phyloP scores from a whole-genome alignment of 1,284 basidiomycete genomes.

The Exsudoporus floridanus region DNA sequence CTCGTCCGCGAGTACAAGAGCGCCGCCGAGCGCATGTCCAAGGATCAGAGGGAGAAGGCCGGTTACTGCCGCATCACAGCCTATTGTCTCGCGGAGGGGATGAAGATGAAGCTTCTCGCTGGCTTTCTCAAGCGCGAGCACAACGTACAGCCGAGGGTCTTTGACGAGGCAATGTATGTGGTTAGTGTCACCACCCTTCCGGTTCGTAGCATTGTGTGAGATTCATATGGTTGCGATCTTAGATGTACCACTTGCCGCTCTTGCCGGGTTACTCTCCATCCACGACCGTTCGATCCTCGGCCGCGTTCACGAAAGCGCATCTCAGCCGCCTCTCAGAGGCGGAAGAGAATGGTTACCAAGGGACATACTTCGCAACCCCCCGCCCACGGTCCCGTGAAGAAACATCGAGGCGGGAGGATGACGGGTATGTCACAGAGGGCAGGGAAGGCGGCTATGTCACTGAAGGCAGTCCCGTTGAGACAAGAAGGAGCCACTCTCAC shows the following conservation, averaged over 20 bases:
- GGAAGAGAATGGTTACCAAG: conserved; percentile 89
- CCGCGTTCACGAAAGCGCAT: conserved; percentile 61
- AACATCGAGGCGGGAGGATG: conserved; percentile 30
- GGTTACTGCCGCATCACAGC: conserved; percentile 80
- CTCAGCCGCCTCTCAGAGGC: conserved; percentile 76
- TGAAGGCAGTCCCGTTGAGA: conserved; percentile 17
- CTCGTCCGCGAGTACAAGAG: conserved; percentile 69
- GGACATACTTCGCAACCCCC: conserved; percentile 68
- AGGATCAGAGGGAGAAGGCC: conserved; percentile 70
- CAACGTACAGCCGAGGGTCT: conserved; percentile 85
- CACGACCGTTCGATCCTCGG: conserved; percentile 82
- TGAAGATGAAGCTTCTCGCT: conserved; percentile 78
- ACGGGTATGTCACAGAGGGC: conserved; percentile 29
- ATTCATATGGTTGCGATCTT: conserved; percentile 29
- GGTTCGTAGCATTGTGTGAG: background rate
- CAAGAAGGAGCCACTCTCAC: background rate
- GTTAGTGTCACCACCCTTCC: conserved; percentile 49
- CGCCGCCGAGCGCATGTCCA: conserved; percentile 78
- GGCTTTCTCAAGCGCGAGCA: conserved; percentile 92
- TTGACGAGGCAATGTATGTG: conserved; percentile 91
- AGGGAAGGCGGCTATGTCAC: conserved; percentile 29
- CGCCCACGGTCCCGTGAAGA: conserved; percentile 23
- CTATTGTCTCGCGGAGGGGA: conserved; percentile 82
- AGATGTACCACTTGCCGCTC: conserved; percentile 89
- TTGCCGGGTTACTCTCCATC: conserved; percentile 88